Evolutionary conservation across 495 filamentous ascomycete genomes (phyloP).

Genomic region (Aspergillus hancockii): DNA sequence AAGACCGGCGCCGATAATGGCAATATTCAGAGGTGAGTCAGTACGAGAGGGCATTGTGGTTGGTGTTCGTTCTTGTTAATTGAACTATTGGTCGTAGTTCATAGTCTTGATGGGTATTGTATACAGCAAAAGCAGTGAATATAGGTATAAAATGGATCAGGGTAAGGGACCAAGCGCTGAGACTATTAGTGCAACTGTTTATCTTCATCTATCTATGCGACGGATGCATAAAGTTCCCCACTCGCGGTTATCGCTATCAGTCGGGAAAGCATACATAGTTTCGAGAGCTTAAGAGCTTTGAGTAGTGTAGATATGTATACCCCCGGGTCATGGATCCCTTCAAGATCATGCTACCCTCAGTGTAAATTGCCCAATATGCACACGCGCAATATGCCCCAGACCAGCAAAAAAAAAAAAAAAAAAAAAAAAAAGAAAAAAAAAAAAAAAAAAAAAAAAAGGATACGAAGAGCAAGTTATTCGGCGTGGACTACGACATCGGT

Average conservation of each 20-base stretch:
- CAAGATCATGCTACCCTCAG: conserved; percentile 5
- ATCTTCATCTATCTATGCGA: conserved; percentile 25
- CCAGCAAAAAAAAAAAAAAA: conserved; percentile 2
- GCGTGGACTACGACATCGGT: conserved; percentile 21
- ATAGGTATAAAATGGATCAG: neutral
- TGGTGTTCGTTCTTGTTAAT: conserved; percentile 2
- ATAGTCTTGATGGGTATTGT: neutral
- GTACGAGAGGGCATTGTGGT: conserved; percentile 11
- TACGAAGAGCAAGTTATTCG: conserved; percentile 14
- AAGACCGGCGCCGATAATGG: conserved; percentile 56
- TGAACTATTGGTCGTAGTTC: neutral
- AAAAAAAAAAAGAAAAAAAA: conserved; percentile 11
- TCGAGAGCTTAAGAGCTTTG: neutral
- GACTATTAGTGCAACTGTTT: neutral
- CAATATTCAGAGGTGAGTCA: conserved; percentile 18
- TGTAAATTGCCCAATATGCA: neutral
- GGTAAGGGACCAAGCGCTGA: neutral
- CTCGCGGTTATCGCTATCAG: conserved; percentile 6
- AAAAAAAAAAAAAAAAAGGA: conserved; percentile 8
- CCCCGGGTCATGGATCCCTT: neutral
- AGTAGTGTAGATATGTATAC: too few relatives aligned
- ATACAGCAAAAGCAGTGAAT: neutral
- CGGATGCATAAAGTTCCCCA: conserved; percentile 20
- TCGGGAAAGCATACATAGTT: conserved; percentile 8
- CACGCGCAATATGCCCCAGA: neutral